phyloP scores from a whole-genome alignment of 495 filamentous ascomycete genomes.

The Daldinia childiae region DNA sequence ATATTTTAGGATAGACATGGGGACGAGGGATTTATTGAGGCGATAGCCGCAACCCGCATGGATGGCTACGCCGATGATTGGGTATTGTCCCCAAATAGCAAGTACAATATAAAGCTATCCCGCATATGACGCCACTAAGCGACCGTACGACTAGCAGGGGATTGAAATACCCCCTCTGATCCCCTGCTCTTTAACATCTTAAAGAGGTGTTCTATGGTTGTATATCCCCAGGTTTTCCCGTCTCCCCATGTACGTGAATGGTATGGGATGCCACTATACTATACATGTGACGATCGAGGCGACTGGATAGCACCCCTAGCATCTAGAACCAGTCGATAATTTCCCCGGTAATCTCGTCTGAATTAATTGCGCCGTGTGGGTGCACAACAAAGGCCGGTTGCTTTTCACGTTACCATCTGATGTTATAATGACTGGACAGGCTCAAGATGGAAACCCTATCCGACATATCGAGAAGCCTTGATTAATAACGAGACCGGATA shows the following conservation, averaged over 20 bases:
- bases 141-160: slow-evolving; percentile 34
- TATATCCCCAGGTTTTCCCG: slow-evolving; percentile 38
- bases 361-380: slow-evolving; percentile 40
- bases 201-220: slow-evolving; percentile 18
- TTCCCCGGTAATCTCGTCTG: slow-evolving; percentile 41
- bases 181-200: slow-evolving; percentile 7
- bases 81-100: slow-evolving; percentile 14
- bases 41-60: slow-evolving; percentile 42
- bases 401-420: slow-evolving; percentile 32
- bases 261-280: slow-evolving; percentile 29
- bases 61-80: slow-evolving; percentile 36
- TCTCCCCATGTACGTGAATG: slow-evolving; percentile 26
- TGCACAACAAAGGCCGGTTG: slow-evolving; percentile 27
- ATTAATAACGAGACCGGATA: slow-evolving; percentile 13
- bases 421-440: slow-evolving; percentile 26
- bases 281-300: slow-evolving; percentile 32
- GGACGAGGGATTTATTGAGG: slow-evolving; percentile 41
- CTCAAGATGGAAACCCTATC: slow-evolving; percentile 41
- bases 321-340: slow-evolving; percentile 40
- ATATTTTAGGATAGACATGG: slow-evolving; percentile 11
- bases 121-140: slow-evolving; percentile 39
- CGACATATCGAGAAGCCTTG: slow-evolving; percentile 19
- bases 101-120: slow-evolving; percentile 13
- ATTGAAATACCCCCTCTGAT: slow-evolving; percentile 15
- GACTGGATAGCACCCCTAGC: slow-evolving; percentile 33